Base-by-base conservation (phyloP, 495 filamentous ascomycete genomes). In the Terfezia boudieri region DNA sequence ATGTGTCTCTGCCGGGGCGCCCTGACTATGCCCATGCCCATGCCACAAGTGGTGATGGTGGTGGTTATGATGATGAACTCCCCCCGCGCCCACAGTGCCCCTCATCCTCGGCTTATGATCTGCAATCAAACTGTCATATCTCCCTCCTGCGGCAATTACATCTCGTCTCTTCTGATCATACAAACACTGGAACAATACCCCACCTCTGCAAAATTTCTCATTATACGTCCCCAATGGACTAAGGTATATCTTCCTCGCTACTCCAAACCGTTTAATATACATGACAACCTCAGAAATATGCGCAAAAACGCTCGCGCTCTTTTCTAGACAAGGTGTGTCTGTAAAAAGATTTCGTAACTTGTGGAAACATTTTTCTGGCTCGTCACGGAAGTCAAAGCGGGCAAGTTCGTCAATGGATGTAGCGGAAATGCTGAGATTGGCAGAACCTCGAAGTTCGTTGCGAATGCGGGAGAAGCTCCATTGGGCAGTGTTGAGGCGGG, bases 101-200 rank as follows among this genome's bases (percentile, higher is more conserved):
- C 73, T 71, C 51, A 77, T 72, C 54, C 73, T 78, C 11, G 77
- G 75, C 8, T 75, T 73, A 60, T 84, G 76, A 36, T 79, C 80
- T 64, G 75, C 71, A 37, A 98, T 89, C 48, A 98, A 69, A 20
- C 75, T 74, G 64, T 98, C 90, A 66, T 96, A 98, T 32, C 90
- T 80, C 32, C 90, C 90, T 51, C 90, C 90, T 37, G 88, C 90
- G 0, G 89, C 90, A 60, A 98, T 86, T 9, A 96, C 83, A 59
- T 90, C 82, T 35, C 74, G 71, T 50, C 69, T 63, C 66, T 89
- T 94, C 54, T 74, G 81, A 67, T 96, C 92, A 59, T 86, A 87
- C 1, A 95, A 67, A 58, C 88, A 96, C 58, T 92, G 81, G 64
- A 98, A 98, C 26, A 96, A 69, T 20, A 96, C 71, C 37, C 88